Percentiles rank a stretch among this genome's conserved stretches.
These are phyloP conservation scores for Paraphoma chrysanthemicola DNA, from an alignment of 2,329 filamentous ascomycete species.

Conservation along the genomic window DNA sequence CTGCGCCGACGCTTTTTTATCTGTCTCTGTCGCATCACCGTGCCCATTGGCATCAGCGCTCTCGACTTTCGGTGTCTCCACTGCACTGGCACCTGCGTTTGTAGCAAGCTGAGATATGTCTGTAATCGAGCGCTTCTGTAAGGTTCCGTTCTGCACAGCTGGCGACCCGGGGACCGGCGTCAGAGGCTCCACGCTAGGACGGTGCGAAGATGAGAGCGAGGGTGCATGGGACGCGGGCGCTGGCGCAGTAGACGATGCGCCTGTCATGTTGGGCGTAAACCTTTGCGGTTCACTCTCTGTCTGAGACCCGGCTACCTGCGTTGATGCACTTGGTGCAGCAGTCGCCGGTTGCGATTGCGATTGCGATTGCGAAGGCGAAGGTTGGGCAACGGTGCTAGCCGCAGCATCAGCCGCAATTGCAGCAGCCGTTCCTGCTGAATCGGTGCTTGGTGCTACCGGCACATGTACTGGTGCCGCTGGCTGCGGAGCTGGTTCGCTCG, in stretches of 20 bases:
- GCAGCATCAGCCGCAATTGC: constrained; percentile 44
- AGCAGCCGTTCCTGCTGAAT: constrained; percentile 36
- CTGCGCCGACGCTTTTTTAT: not conserved
- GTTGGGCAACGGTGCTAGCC: constrained; percentile 20
- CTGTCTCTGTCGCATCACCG: not conserved
- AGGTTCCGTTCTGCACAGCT: constrained; percentile 34
- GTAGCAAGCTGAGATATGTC: constrained; percentile 21
- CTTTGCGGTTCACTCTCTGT: constrained; percentile 29
- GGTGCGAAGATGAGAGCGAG: constrained; percentile 22
- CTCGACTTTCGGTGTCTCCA: constrained; percentile 10
- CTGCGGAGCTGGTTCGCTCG: constrained; percentile 17
- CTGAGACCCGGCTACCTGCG: constrained; percentile 7
- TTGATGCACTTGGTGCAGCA: not conserved
- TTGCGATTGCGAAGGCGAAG: constrained; percentile 5
- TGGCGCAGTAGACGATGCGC: constrained; percentile 11
- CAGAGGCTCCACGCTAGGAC: constrained; percentile 46
- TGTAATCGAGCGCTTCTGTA: constrained; percentile 22
- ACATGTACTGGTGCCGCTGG: constrained; percentile 13
- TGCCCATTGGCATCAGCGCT: constrained; percentile 1
- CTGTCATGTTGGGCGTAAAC: constrained; percentile 38
- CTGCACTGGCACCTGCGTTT: constrained; percentile 10
- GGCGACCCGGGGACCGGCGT: constrained; percentile 46
- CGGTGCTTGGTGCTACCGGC: constrained; percentile 19
- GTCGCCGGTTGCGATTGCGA: no score
- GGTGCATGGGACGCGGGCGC: constrained; percentile 13